Base-by-base conservation (phyloP, 768 basidiomycete species). In the Mycena rebaudengoi region DNA sequence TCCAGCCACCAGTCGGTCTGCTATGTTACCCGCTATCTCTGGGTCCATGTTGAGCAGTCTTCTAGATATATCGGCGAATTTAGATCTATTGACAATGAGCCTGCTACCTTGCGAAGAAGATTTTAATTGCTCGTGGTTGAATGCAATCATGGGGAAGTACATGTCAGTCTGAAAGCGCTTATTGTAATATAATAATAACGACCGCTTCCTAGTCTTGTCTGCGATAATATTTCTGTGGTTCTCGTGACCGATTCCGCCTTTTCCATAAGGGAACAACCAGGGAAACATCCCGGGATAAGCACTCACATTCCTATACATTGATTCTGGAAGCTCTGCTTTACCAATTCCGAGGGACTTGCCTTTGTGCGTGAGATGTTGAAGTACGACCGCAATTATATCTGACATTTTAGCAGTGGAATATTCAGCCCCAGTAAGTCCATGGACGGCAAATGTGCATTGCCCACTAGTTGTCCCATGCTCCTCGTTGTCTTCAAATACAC, bases 201-300 rank as follows among this genome's bases (percentile, higher is more conserved):
- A 50, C 37, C 60, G 40, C 20, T 74, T 75, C 28, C 76, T 74
- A 7, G 23, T 28, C 7, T 37, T 23, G 12, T 69, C 69, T 6
- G 65, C 61, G 16, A 40, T 1, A 57, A 37, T 8, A 58, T 16
- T 16, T 69, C 74, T 76, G 37, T 76, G 75, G 7, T 14, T 58
- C 12, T 16, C 14, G 16, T 70, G 57, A 13, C 67, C 71, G 16
- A 73, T 57, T 0, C 71, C 69, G 2, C 75, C 75, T 13, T 70
- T 33, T 0, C 80, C 79, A 68, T 80, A 82, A 0, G 80, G 81
- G 67, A 78, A 82, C 1, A 82, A 60, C 78, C 79, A 82, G 0
- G 80, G 81, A 69, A 80, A 82, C 75, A 82, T 79, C 5, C 74
- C 67, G 1, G 81, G 78, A 64, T 79, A 83, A 16, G 79, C 50